Evolutionary conservation across 2,329 filamentous ascomycete species (phyloP).

Genomic region (Botryotinia globosa): DNA sequence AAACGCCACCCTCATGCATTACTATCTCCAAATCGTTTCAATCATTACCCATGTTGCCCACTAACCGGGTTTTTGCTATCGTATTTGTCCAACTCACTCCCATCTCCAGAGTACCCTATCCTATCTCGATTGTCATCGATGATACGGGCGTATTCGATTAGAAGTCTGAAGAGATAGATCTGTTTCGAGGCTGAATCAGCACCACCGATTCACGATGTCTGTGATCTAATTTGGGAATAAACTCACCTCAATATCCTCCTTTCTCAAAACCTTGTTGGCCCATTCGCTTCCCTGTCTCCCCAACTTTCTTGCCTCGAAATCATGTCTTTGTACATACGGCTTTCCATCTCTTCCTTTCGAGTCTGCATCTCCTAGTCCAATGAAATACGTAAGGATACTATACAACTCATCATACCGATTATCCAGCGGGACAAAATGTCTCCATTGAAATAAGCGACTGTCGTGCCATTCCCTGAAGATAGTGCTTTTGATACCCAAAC

Average conservation of each 20-base stretch:
- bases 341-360: slow-evolving; percentile 50
- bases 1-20: slow-evolving; percentile 6
- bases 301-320: slow-evolving; percentile 61
- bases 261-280: slow-evolving; percentile 67
- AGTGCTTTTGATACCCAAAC: slow-evolving; percentile 72
- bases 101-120: slow-evolving; percentile 39
- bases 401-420: slow-evolving; percentile 70
- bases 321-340: slow-evolving; percentile 41
- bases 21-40: not conserved
- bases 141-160: slow-evolving; percentile 58
- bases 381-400: slow-evolving; percentile 70
- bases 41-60: slow-evolving; percentile 23
- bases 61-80: slow-evolving; percentile 31
- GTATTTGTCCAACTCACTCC: slow-evolving; percentile 37
- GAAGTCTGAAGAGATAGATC: slow-evolving; percentile 62
- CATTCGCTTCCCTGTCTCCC: slow-evolving; percentile 66
- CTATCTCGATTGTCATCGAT: slow-evolving; percentile 41
- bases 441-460: slow-evolving; percentile 69
- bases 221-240: not conserved
- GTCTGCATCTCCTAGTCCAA: slow-evolving; percentile 54
- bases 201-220: not conserved
- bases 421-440: slow-evolving; percentile 79
- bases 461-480: slow-evolving; percentile 82
- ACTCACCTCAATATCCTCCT: slow-evolving; percentile 70
- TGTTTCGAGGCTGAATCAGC: slow-evolving; percentile 28